Base-by-base conservation (phyloP, 2,329 filamentous ascomycete species). In the Penicillium frequentans region DNA sequence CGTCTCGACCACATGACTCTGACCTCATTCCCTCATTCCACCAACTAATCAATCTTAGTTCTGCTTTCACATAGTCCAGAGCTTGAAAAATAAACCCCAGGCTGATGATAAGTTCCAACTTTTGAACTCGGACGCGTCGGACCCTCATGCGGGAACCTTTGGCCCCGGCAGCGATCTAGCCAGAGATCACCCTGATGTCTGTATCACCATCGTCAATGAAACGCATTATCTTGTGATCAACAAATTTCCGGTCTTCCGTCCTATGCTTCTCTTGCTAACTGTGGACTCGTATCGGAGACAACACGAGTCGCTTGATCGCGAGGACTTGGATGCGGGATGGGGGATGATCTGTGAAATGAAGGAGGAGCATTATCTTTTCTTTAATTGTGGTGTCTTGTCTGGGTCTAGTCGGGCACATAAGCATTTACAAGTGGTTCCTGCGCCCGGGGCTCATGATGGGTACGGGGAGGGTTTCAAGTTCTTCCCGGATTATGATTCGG, bases 391-490 rank as follows among this genome's bases (percentile, higher is more conserved):
- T 0, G 70, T 73, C 39, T 69, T 69, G 4, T 77, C 75, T 7
- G 80, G 80, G 1, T 79, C 78, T 52, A 81, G 78, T 52, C 64
- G 80, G 10, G 63, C 76, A 49, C 81, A 83, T 59, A 83, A 83
- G 65, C 80, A 82, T 67, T 57, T 82, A 57, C 81, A 83, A 48
- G 52, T 63, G 21, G 45, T 46, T 54, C 54, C 58, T 39, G 50
- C 59, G 13, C 46, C 63, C 16, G 52, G 55, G 24, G n/a, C n/a
- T 11, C 16, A 24, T 58, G 42, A 57, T 5, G 48, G 26, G n/a
- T 57, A 60, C 23, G 35, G 48, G 5, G 55, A 54, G 4, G 39
- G 39, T 1, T 60, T 57, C 46, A 49, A 29, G n/a, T 57, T 57
- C 26, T 64, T 64, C 44, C 58, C 60, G 2, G 62, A 62, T 42